Evolutionary conservation across 2,329 filamentous ascomycete species (phyloP).

Genomic region (Aspergillus brasiliensis): DNA sequence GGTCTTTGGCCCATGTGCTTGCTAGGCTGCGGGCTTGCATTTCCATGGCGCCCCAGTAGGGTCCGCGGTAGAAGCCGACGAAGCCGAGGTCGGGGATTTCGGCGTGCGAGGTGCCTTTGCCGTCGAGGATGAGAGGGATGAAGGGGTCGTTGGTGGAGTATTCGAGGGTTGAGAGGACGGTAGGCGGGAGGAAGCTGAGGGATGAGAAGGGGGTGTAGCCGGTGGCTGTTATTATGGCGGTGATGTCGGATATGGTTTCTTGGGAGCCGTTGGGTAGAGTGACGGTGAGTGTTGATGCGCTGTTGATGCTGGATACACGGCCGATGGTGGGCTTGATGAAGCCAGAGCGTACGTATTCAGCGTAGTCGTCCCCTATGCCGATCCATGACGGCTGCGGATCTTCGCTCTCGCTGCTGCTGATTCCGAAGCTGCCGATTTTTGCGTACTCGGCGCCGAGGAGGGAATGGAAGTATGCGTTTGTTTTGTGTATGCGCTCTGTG

Average conservation of each 20-base stretch:
- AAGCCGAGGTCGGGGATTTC: conserved; percentile 69
- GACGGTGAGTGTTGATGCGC: conserved; percentile 25
- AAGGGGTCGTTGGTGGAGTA: conserved; percentile 58
- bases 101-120: conserved; percentile 65
- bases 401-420: conserved; percentile 41
- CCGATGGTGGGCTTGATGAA: conserved; percentile 58
- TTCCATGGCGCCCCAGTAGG: conserved; percentile 85
- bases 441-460: conserved; percentile 51
- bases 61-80: conserved; percentile 80
- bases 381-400: conserved; percentile 63
- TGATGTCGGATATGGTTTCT: conserved; percentile 58
- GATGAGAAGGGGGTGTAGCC: conserved; percentile 69
- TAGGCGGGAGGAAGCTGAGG: conserved; percentile 63
- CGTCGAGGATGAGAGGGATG: conserved; percentile 67
- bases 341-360: conserved; percentile 71
- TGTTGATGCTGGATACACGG: conserved; percentile 23
- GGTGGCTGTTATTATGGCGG: conserved; percentile 72
- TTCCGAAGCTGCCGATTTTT: conserved; percentile 34
- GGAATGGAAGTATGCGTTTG: conserved; percentile 52
- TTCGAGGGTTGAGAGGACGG: conserved; percentile 59
- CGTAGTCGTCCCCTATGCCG: conserved; percentile 71
- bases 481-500: conserved; percentile 56
- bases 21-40: conserved; percentile 76
- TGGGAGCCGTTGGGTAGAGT: conserved; percentile 35
- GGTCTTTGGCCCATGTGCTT: conserved; percentile 55